A percentile compares a stretch with the other conserved stretches of the same genome.
These are phyloP conservation scores for Rosa persica DNA, from an alignment of 306 rosid genomes.

Conservation along the genomic window DNA sequence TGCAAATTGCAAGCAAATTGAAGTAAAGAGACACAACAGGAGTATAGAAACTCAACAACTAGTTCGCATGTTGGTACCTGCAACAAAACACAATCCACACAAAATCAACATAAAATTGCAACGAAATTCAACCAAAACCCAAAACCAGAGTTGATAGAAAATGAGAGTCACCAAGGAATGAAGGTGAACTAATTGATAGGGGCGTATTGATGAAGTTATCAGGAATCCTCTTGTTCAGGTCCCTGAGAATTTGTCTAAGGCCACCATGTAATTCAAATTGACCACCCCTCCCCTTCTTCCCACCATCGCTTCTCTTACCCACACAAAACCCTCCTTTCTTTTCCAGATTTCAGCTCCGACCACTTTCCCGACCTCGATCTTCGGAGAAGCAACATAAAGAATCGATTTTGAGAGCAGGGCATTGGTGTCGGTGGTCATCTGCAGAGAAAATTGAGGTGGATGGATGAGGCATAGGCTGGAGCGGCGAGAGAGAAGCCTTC, in stretches of 20 bases:
- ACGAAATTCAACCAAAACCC: background rate
- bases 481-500: too few relatives aligned
- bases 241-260: slow-evolving; percentile 81
- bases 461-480: too few relatives aligned
- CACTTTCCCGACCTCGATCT: background rate
- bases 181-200: slow-evolving; percentile 32
- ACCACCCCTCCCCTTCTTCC: slow-evolving; percentile 46
- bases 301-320: slow-evolving; percentile 27
- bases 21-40: slow-evolving; percentile 55
- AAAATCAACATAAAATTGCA: slow-evolving; percentile 9
- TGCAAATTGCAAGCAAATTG: background rate
- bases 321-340: slow-evolving; percentile 14
- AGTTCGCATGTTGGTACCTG: slow-evolving; percentile 86
- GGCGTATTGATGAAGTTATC: slow-evolving; percentile 59
- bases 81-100: background rate
- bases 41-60: slow-evolving; percentile 97
- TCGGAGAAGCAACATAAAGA: background rate
- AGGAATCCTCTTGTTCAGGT: slow-evolving; percentile 85
- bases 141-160: too few relatives aligned
- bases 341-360: slow-evolving; percentile 10
- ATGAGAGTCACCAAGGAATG: slow-evolving; percentile 66
- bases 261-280: slow-evolving; percentile 83
- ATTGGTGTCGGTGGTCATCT: slow-evolving; percentile 7
- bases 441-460: slow-evolving; percentile 4
- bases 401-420: slow-evolving; percentile 9